A percentile compares a stretch with the other conserved stretches of the same genome.
Conservation (phyloP, 495 filamentous ascomycete species). For the Tuber magnatum region DNA sequence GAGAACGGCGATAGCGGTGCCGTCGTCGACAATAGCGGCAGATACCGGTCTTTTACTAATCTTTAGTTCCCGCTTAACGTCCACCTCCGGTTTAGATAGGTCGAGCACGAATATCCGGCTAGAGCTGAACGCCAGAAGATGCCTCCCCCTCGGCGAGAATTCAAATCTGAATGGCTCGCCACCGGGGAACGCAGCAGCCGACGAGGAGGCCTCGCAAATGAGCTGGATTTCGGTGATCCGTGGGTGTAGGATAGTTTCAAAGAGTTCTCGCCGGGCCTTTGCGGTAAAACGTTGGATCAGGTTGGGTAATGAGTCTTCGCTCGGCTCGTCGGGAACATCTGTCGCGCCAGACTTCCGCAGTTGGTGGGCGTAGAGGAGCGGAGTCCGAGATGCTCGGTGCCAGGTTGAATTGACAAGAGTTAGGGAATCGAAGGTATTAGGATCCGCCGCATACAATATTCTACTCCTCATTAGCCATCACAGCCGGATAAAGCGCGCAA, state of each 20-base stretch:
- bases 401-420: constrained; percentile 73
- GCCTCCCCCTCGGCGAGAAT: constrained; percentile 65
- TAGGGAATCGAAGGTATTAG: constrained; percentile 74
- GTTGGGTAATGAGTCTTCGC: constrained; percentile 51
- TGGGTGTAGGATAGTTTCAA: constrained; percentile 69
- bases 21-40: constrained; percentile 73
- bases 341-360: constrained; percentile 53
- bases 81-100: constrained; percentile 50
- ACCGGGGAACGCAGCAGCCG: constrained; percentile 68
- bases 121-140: constrained; percentile 74
- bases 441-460: constrained; percentile 66
- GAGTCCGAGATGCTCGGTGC: constrained; percentile 63
- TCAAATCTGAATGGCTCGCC: constrained; percentile 81
- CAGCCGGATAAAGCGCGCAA: neutral
- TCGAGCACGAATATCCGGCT: constrained; percentile 77
- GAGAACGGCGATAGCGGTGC: constrained; percentile 66
- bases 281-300: constrained; percentile 61
- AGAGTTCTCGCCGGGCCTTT: constrained; percentile 70
- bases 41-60: constrained; percentile 68
- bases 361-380: constrained; percentile 68
- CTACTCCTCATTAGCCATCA: constrained; percentile 44
- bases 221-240: constrained; percentile 63
- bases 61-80: constrained; percentile 69
- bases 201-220: constrained; percentile 76
- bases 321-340: constrained; percentile 43